phyloP scores from a whole-genome alignment of 2,329 filamentous ascomycete genomes.

The Chaetothyriales sp. region DNA sequence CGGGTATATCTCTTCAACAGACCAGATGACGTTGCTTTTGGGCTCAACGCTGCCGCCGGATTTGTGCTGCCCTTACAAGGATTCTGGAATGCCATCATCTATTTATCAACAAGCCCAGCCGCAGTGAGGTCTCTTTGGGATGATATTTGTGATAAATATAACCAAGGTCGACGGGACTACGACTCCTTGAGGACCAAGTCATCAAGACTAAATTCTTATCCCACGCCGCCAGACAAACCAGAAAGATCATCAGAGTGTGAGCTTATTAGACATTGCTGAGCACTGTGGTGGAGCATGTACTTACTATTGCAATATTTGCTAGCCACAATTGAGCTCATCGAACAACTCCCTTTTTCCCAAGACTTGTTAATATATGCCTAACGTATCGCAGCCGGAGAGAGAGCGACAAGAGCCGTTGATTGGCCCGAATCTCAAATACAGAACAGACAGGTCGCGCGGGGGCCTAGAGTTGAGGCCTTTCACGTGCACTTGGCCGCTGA shows the following conservation, averaged over 20 bases:
- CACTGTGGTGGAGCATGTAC: background rate
- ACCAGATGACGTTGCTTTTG: conserved; percentile 36
- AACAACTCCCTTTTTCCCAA: too few relatives aligned
- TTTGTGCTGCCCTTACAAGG: conserved; percentile 68
- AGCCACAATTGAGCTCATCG: too few relatives aligned
- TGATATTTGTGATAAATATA: background rate
- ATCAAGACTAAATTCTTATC: background rate
- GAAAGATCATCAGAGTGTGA: background rate
- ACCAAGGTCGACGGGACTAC: background rate
- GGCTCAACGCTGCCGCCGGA: conserved; percentile 54
- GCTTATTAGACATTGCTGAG: background rate
- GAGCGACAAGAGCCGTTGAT: too few relatives aligned
- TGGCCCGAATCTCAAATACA: too few relatives aligned
- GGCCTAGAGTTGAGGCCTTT: too few relatives aligned
- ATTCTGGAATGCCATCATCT: conserved; percentile 72
- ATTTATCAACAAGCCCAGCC: conserved; percentile 52
- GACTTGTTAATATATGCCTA: too few relatives aligned
- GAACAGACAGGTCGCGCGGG: too few relatives aligned
- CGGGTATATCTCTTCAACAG: conserved; percentile 55
- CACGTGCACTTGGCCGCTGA: too few relatives aligned
- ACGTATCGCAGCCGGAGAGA: too few relatives aligned
- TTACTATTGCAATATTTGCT: too few relatives aligned
- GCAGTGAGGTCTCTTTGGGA: conserved; percentile 37
- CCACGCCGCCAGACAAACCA: background rate
- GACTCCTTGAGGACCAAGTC: background rate